Evolutionary conservation across 768 basidiomycete genomes (phyloP).

Genomic region (Macrolepiota albuminosa): DNA sequence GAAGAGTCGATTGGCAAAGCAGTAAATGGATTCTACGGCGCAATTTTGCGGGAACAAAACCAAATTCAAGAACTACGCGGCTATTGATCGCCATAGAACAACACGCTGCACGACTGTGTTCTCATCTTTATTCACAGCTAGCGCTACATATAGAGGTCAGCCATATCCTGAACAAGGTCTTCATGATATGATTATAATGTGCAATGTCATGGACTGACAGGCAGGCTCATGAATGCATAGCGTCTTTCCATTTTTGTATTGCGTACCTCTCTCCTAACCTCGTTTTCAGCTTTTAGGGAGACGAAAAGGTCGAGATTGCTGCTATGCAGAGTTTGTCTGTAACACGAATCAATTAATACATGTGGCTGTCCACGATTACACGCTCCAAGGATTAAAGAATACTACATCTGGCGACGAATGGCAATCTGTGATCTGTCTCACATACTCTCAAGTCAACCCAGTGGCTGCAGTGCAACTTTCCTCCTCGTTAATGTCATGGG

Average conservation of each 20-base stretch:
- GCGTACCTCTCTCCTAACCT: conserved; percentile 2
- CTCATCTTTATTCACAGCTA: conserved; percentile 30
- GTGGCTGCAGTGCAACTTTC: conserved; percentile 24
- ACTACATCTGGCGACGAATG: conserved; percentile 25
- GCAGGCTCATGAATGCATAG: conserved; percentile 31
- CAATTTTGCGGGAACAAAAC: conserved; percentile 25
- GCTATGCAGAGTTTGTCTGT: conserved; percentile 31
- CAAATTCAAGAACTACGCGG: conserved; percentile 27
- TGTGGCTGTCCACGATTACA: conserved; percentile 26
- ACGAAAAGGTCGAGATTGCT: conserved; percentile 26
- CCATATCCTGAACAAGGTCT: conserved; percentile 27
- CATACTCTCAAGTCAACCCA: conserved; percentile 24
- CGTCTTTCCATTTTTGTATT: background rate
- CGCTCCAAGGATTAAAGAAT: conserved; percentile 22
- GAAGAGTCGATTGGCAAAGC: conserved; percentile 31
- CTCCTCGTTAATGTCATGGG: conserved; percentile 26
- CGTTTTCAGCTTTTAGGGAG: conserved; percentile 25
- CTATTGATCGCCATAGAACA: conserved; percentile 29
- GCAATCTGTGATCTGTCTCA: conserved; percentile 30
- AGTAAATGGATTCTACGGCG: conserved; percentile 30
- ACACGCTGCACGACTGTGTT: conserved; percentile 30
- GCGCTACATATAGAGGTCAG: conserved; percentile 24
- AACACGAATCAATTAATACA: conserved; percentile 28
- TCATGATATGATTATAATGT: conserved; percentile 26
- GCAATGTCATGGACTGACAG: conserved; percentile 32